Conservation (phyloP, 1,284 basidiomycete species). For the Sanguinoderma infundibulare region DNA sequence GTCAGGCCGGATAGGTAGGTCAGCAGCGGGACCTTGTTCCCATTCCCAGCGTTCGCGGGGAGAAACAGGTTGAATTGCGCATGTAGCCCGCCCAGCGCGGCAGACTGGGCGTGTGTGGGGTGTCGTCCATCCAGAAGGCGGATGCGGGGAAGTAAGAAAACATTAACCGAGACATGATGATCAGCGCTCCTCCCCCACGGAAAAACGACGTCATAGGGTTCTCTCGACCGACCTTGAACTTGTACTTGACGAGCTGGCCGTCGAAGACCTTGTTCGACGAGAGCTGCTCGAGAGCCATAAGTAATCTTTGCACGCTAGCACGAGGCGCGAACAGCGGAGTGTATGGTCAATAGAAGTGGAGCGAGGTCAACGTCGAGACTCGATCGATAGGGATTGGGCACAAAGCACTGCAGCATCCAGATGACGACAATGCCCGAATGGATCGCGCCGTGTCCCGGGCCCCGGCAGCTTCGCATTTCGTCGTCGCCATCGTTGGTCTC, state of each 20-base stretch:
- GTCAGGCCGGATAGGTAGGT: slow-evolving; percentile 93
- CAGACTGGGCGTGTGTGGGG: slow-evolving; percentile 53
- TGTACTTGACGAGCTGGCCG: slow-evolving; percentile 86
- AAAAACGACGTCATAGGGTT: background rate
- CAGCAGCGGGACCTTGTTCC: slow-evolving; percentile 76
- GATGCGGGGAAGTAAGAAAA: background rate
- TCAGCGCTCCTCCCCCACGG: slow-evolving; percentile 4
- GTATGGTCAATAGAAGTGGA: no score
- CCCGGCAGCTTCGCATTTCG: no score
- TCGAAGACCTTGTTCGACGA: slow-evolving; percentile 81
- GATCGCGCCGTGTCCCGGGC: background rate
- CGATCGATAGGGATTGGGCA: slow-evolving; percentile 7
- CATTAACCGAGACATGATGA: slow-evolving; percentile 12
- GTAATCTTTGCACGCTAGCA: slow-evolving; percentile 25
- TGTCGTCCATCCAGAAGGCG: no score
- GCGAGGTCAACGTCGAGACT: slow-evolving; percentile 2
- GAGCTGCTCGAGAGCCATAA: slow-evolving; percentile 67
- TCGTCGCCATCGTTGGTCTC: no score
- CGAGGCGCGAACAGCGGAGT: background rate
- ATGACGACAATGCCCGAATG: slow-evolving; percentile 7
- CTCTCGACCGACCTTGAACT: slow-evolving; percentile 66
- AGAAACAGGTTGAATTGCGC: slow-evolving; percentile 93
- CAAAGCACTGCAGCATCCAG: background rate
- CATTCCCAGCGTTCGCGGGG: slow-evolving; percentile 62
- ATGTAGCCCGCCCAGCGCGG: slow-evolving; percentile 77